Evolutionary conservation across 2,329 filamentous ascomycete species (phyloP), one percentile per base, ranked within the genome.

Genomic region (Ophiosphaerella herpotricha): DNA sequence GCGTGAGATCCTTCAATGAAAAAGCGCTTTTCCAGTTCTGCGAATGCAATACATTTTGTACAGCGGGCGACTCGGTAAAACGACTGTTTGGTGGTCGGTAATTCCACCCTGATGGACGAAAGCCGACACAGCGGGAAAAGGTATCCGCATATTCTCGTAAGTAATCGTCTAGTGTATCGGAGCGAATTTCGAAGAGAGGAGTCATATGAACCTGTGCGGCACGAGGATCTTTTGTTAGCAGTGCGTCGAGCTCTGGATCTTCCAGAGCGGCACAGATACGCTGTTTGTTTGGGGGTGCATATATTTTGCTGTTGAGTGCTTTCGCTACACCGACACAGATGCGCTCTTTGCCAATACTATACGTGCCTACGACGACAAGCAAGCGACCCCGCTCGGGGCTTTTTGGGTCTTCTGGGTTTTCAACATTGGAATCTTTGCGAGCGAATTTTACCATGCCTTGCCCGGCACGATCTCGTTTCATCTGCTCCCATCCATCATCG

Each of bases 151-250:
- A 89, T 32, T 83, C 81, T 62, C 87, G 84, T 5, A 97, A 82
- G 65, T 99, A 99, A 53, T 96, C 92, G 57, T 90, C 86, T 1
- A 99, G 80, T 0, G 93, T 96, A 60, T 97, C 92, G 31, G 91
- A 86, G 23, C 91, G 87, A 59, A 99, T 91, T 72, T 97, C 93
- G 80, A 94, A 94, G 8, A 99, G 80, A 64, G 89, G 91, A 63
- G 96, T 95, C 92, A 99, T 97, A 75, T 99, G 94, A 0, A 99
- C 91, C 73, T 97, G 93, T 0, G 94, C 94, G 63, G 90, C 89
- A 18, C 82, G 77, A 0, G 94, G 91, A 67, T 97, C 79, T 7
- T 81, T 80, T 0, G 94, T 99, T 64, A 99, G 82, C 4, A 91
- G 82, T 0, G 83, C 81, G 23, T 86, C 79, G 4, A 99, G 82